Percentiles rank a stretch among this genome's conserved stretches.
phyloP scores from a whole-genome alignment of 331 rosid species.

The Erythrophleum ivorense region DNA sequence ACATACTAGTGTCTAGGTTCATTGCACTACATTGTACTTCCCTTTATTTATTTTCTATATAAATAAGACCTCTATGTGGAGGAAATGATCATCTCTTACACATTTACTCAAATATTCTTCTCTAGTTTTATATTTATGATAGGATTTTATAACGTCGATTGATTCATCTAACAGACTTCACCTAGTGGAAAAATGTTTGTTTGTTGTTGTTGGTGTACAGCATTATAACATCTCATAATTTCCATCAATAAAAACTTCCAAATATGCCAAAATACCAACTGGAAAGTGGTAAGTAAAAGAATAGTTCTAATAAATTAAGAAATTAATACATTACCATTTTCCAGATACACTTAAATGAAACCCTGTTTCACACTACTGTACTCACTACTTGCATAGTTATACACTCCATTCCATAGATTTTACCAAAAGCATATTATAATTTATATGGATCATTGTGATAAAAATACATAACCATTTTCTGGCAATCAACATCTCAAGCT shows the following conservation, averaged over 20 bases:
- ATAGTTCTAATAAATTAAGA: neutral
- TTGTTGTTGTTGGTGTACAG: too few species aligned
- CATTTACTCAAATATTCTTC: too few species aligned
- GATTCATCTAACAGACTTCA: too few species aligned
- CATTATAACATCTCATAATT: neutral
- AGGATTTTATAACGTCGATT: too few species aligned
- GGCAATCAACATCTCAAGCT: neutral
- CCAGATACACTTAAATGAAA: neutral
- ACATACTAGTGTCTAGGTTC: too few species aligned
- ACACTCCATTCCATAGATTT: neutral
- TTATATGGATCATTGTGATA: slow-evolving; percentile 12
- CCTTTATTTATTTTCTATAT: too few species aligned
- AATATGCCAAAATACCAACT: neutral
- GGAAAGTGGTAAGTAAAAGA: neutral
- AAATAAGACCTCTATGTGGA: too few species aligned
- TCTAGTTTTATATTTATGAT: too few species aligned
- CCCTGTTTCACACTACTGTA: neutral
- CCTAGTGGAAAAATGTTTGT: too few species aligned
- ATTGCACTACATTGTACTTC: too few species aligned
- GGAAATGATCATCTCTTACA: too few species aligned
- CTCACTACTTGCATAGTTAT: neutral
- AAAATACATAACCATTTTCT: slow-evolving; percentile 1
- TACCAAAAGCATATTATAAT: neutral
- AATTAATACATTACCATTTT: neutral
- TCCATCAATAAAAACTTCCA: slow-evolving; percentile 13